Conservation (phyloP, 169 alveolate genomes). For the Hepatocystis sp. region DNA sequence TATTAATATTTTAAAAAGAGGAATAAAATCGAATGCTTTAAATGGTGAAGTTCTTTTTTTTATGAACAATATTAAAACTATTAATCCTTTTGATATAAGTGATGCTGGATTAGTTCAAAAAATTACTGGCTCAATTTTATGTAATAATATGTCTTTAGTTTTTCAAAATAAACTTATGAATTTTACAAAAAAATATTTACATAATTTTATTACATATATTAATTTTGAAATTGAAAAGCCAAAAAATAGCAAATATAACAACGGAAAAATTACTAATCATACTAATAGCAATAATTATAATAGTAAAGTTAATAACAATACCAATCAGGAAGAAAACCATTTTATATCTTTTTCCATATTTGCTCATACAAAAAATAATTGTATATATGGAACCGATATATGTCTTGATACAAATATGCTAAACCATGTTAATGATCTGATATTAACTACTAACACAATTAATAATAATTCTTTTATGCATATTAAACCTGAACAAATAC, state of each 20-base stretch:
- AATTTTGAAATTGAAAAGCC: conserved; percentile 26
- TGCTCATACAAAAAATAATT: conserved; percentile 68
- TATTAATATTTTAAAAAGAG: conserved; percentile 64
- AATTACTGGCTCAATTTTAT: conserved; percentile 50
- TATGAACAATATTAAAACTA: conserved; percentile 43
- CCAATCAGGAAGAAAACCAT: conserved; percentile 12
- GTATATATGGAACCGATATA: conserved; percentile 51
- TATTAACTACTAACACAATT: too few species aligned
- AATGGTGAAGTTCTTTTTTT: conserved; percentile 72
- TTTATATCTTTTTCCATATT: conserved; percentile 61
- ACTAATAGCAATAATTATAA: too few species aligned
- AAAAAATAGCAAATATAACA: neutral
- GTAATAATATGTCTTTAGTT: conserved; percentile 34
- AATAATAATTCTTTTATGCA: too few species aligned
- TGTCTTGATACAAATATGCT: conserved; percentile 24
- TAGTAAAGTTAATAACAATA: too few species aligned
- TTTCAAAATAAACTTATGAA: conserved; percentile 65
- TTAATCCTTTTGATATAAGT: conserved; percentile 49
- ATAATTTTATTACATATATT: conserved; percentile 50
- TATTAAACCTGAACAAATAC: too few species aligned
- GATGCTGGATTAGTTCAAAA: conserved; percentile 60
- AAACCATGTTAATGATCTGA: conserved; percentile 4
- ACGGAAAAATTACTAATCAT: too few species aligned
- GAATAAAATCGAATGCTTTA: conserved; percentile 24
- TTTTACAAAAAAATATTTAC: conserved; percentile 41